A percentile compares a stretch with the other conserved stretches of the same genome.
Evolutionary conservation across 2,329 filamentous ascomycete species (phyloP).

Genomic region (Exutisphaerella laricina): DNA sequence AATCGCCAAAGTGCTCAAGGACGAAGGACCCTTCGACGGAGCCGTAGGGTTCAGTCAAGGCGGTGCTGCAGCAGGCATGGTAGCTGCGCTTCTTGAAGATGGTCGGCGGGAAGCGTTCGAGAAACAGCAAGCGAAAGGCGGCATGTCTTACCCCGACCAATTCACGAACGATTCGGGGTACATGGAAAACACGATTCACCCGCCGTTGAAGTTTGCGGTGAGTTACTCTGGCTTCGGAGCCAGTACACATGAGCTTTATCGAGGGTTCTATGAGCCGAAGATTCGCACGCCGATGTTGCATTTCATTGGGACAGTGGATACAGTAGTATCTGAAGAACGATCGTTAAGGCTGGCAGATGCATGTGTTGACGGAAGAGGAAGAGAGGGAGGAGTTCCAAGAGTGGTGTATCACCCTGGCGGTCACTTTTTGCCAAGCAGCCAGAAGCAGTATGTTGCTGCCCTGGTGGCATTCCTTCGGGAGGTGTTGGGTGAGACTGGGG

Average conservation of each 20-base stretch:
- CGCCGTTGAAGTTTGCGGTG: conserved; percentile 63
- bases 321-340: conserved; percentile 74
- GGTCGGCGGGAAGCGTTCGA: conserved; percentile 47
- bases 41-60: conserved; percentile 81
- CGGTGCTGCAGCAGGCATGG: conserved; percentile 63
- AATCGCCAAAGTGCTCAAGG: conserved; percentile 57
- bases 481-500: conserved; percentile 38
- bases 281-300: conserved; percentile 75
- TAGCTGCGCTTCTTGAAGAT: conserved; percentile 65
- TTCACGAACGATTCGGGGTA: conserved; percentile 39
- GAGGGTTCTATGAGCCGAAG: conserved; percentile 66
- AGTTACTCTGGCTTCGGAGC: conserved; percentile 74
- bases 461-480: conserved; percentile 66
- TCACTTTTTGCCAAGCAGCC: conserved; percentile 75
- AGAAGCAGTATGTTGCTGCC: conserved; percentile 73
- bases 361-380: conserved; percentile 48
- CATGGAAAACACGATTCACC: conserved; percentile 40
- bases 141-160: conserved; percentile 49
- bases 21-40: conserved; percentile 66
- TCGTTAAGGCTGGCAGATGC: conserved; percentile 62
- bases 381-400: conserved; percentile 34
- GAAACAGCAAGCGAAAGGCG: conserved; percentile 33
- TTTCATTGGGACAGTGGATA: conserved; percentile 77
- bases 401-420: conserved; percentile 76
- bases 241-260: conserved; percentile 53